Base-by-base conservation (phyloP, 2,329 filamentous ascomycete species). In the Keithomyces neogunnii region DNA sequence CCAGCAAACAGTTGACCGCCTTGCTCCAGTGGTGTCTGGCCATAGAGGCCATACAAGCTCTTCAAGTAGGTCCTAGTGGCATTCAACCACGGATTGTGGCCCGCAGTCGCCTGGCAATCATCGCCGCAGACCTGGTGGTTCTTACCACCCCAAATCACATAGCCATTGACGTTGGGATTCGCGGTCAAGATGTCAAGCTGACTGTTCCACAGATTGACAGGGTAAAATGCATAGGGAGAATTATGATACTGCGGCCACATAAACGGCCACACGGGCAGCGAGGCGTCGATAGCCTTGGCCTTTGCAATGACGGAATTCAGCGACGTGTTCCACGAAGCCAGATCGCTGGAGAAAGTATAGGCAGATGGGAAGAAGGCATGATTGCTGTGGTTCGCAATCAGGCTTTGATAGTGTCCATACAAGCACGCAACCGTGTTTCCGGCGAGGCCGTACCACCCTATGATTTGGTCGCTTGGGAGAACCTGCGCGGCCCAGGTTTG, bases 371-470 rank as follows among this genome's bases (percentile, higher is more conserved):
- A 53, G 5, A 53, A 51, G 13, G 48, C 51, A 19, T 53, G 39
- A 19, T 13, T 19, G 39, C 39, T 42, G n/a, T 53, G 42, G 26
- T 53, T 53, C 39, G 51, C 47, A 32, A 53, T 53, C 6, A 53
- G 42, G 4, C 33, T 33, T 13, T 36, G 29, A 48, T 53, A 53
- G 47, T 50, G 43, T 8, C 43, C 40, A n/a, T 45, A 50, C 3
- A 50, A 36, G 8, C 32, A n/a, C 4, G 48, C 26, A 5, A 35
- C 26, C 4, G 51, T 53, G 30, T 50, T 50, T 33, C 48, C 51
- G 8, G 48, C 33, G n/a, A 53, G 47, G 26, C 48, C 48, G 32
- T 50, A 53, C 51, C 51, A 53, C n/a, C 51, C 51, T 7, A 53
- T 53, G 48, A 53, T 53, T 35, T 50, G 47, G 26, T 26, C 29